Evolutionary conservation across 2,329 filamentous ascomycete species (phyloP).

Genomic region (Paramyrothecium sp.): DNA sequence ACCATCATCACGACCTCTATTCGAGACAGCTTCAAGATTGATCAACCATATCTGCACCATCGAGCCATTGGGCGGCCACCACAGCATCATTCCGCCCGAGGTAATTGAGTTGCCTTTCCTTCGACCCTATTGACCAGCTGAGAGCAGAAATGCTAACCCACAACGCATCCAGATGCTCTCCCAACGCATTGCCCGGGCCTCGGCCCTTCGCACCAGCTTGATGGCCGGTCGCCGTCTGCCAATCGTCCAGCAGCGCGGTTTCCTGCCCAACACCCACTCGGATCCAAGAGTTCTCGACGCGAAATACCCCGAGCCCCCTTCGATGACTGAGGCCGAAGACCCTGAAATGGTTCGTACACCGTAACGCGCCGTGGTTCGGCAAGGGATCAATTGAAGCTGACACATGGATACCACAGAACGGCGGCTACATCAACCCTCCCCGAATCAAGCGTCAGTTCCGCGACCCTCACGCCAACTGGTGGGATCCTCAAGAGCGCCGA

Average conservation of each 20-base stretch:
- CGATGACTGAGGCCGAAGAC: conserved; percentile 58
- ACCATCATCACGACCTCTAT: conserved; percentile 28
- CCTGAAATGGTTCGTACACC: conserved; percentile 59
- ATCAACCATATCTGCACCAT: conserved; percentile 26
- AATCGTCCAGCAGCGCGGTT: conserved; percentile 55
- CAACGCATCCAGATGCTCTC: conserved; percentile 53
- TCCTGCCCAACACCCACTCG: conserved; percentile 49
- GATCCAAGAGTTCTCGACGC: conserved; percentile 46
- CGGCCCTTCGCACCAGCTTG: conserved; percentile 40
- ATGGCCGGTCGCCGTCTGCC: conserved; percentile 48
- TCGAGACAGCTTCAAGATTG: conserved; percentile 25
- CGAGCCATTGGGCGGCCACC: conserved; percentile 35
- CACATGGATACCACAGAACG: conserved; percentile 59
- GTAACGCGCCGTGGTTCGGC: conserved; percentile 1
- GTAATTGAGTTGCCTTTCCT: conserved; percentile 12
- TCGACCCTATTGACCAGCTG: conserved; percentile 8
- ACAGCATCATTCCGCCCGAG: conserved; percentile 27
- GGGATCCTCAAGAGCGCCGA: conserved; percentile 94
- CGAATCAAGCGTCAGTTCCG: conserved; percentile 85
- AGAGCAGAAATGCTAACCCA: neutral
- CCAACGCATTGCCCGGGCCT: conserved; percentile 55
- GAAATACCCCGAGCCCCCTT: conserved; percentile 49
- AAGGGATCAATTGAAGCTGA: conserved; percentile 6
- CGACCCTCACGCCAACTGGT: conserved; percentile 92
- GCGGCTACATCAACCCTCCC: conserved; percentile 78